Evolutionary conservation across 805 yeast genomes (phyloP), one percentile per base, ranked within the genome.

Genomic region (Starmerella gropengiesseri): DNA sequence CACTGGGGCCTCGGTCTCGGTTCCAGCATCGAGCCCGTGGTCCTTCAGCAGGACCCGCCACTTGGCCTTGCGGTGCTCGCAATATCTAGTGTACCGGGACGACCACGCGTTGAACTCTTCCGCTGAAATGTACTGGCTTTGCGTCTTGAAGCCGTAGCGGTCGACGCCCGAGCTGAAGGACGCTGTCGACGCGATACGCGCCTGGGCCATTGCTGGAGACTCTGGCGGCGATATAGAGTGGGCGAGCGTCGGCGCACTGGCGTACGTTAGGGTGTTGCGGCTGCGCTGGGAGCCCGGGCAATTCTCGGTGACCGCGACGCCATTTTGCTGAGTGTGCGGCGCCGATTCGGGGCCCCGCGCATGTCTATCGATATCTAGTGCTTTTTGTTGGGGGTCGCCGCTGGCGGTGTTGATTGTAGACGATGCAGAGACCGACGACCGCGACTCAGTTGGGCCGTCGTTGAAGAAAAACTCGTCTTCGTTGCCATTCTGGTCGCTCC

Each of bases 91-190:
- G 61, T 89, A 87, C 8, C 66, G 70, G 2, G 48, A 46, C 75
- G 84, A 81, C 96, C 97, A 89, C 7, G 54, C 58, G 58, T 86
- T 75, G 57, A 83, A 85, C 32, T 73, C 73, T 18, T 63, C 62
- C 39, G 63, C 67, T 8, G 80, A 52, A 19, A 81, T 66, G 51
- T 67, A 73, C 32, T 65, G 62, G 16, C 74, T 73, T 16, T 69
- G 69, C 57, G 84, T 87, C 51, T 75, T 77, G 65, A 89, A 89
- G 2, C 98, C 98, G 58, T 89, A 89, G 37, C 89, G 62, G 58
- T 89, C 97, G 43, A 51, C 41, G 16, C 55, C 54, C 4, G 40
- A 11, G 13, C 41, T 39, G 37, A 45, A 50, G 5, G 52, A 44
- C 12, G 43, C 36, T 4, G 47, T 44, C 6, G 53, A 51, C 1